Evolutionary conservation across 2,329 filamentous ascomycete species (phyloP), one percentile per base, ranked within the genome.

Genomic region (Biscogniauxia sp.): DNA sequence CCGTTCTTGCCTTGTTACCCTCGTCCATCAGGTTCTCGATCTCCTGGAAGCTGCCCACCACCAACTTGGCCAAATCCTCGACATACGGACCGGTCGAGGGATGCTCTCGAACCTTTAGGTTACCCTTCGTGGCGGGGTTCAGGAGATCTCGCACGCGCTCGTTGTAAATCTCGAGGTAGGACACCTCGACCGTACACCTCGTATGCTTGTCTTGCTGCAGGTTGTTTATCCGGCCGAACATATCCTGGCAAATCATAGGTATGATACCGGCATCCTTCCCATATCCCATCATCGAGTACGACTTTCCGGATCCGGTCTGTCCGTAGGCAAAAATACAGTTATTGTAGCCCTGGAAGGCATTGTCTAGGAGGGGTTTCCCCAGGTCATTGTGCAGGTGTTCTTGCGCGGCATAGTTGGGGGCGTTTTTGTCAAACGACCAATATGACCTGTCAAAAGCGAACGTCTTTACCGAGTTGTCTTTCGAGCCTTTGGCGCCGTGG

Each of bases 281-380:
- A 78, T 98, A 99, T 54, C 95, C 95, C 95, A 99, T 99, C 94
- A 99, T 99, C 32, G 93, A 97, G 77, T 99, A 99, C 17, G 93
- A 97, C 79, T 99, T 99, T 77, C 95, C 95, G 0, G 95, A 98
- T 68, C 95, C 95, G 1, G 95, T 99, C 80, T 99, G 95, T 19
- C 95, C 95, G 74, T 99, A 99, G 15, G 95, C 95, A 75, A 99
- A 99, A 73, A 99, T 99, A 82, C 95, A 99, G 77, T 98, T 99
- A 82, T 99, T 98, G 81, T 98, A 99, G 52, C 95, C 95, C 72
- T 94, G 88, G 74, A 99, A 99, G 19, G 95, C 95, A 85, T 99
- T 99, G 79, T 99, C 94, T 68, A 99, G 84, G 61, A 99, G 83
- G 57, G 95, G 95, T 68, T 88, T 86, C 64, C 95, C 95, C 64